These are phyloP conservation scores for Bondarzewia mesenterica DNA, from an alignment of 1,284 basidiomycete genomes.

Conservation along the genomic window DNA sequence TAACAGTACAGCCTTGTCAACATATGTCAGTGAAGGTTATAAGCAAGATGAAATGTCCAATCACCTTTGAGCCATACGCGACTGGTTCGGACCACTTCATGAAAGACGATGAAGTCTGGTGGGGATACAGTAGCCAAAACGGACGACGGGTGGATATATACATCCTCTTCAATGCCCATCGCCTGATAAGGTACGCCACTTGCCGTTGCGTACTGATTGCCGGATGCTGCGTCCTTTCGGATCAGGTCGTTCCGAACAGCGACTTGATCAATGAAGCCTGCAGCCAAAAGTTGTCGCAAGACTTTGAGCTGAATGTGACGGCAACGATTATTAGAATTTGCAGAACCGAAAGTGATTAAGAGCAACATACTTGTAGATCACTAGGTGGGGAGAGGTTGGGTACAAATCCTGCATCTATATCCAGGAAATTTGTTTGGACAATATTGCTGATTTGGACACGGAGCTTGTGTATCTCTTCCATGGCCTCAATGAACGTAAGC, in stretches of 20 bases:
- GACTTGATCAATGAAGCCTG: conserved; percentile 94
- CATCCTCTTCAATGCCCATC: conserved; percentile 77
- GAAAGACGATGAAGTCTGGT: conserved; percentile 84
- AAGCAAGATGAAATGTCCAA: conserved; percentile 10
- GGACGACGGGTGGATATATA: conserved; percentile 90
- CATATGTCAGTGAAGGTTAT: conserved; percentile 9
- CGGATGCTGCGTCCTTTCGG: conserved; percentile 46
- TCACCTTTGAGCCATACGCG: conserved; percentile 79
- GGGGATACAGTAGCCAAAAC: conserved; percentile 65
- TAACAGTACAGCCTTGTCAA: conserved; percentile 64
- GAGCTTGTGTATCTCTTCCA: conserved; percentile 99
- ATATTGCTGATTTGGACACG: conserved; percentile 84
- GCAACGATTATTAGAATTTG: conserved; percentile 3
- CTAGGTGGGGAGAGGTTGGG: conserved; percentile 65
- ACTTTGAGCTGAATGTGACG: conserved; percentile 66
- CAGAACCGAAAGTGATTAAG: background rate
- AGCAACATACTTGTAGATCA: conserved; percentile 54
- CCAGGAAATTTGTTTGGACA: conserved; percentile 64
- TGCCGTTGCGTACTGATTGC: conserved; percentile 65
- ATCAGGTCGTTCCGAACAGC: conserved; percentile 87
- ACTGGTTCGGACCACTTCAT: conserved; percentile 73
- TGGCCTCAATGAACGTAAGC: conserved; percentile 56
- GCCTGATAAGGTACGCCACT: conserved; percentile 83
- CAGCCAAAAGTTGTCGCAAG: conserved; percentile 81
- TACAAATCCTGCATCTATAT: conserved; percentile 47